Conservation (phyloP, 805 yeast genomes). For the Kuraishia piskuri region DNA sequence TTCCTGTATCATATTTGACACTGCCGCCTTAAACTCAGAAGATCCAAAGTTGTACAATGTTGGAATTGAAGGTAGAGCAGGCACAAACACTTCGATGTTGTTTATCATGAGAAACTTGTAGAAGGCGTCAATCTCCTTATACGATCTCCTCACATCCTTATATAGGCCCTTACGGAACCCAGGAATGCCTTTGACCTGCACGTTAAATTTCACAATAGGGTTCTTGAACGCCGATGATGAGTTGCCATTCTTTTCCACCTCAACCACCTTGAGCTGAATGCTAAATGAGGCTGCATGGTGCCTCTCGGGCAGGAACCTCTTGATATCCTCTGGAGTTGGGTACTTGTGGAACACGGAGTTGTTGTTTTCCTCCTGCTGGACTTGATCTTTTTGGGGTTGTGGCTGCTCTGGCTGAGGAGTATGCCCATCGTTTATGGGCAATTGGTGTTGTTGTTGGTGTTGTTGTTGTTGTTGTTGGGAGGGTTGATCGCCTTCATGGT, state of each 20-base stretch:
- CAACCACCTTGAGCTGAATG: constrained; percentile 49
- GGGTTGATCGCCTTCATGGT: not conserved
- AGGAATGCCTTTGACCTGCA: constrained; percentile 50
- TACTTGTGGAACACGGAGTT: constrained; percentile 14
- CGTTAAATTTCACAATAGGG: constrained; percentile 72
- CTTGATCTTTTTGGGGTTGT: constrained; percentile 2
- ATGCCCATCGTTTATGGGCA: not conserved
- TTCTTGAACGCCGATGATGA: constrained; percentile 53
- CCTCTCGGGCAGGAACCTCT: constrained; percentile 42
- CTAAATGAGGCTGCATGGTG: constrained; percentile 28
- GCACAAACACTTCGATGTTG: constrained; percentile 88
- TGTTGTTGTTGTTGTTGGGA: constrained; percentile 1
- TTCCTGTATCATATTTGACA: constrained; percentile 55
- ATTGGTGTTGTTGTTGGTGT: not conserved
- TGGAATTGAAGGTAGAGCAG: constrained; percentile 68
- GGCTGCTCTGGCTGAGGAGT: constrained; percentile 9
- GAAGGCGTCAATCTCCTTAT: constrained; percentile 65
- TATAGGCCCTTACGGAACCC: constrained; percentile 64
- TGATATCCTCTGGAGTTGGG: constrained; percentile 32
- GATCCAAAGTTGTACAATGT: constrained; percentile 81
- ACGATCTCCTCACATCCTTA: constrained; percentile 73
- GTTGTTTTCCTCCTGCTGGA: constrained; percentile 22
- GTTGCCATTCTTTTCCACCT: constrained; percentile 57
- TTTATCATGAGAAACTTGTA: constrained; percentile 73
- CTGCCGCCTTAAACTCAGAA: constrained; percentile 62